A percentile compares a stretch with the other conserved stretches of the same genome.
Conservation (phyloP, 2,329 filamentous ascomycete genomes). For the Alternaria novae-zelandiae region DNA sequence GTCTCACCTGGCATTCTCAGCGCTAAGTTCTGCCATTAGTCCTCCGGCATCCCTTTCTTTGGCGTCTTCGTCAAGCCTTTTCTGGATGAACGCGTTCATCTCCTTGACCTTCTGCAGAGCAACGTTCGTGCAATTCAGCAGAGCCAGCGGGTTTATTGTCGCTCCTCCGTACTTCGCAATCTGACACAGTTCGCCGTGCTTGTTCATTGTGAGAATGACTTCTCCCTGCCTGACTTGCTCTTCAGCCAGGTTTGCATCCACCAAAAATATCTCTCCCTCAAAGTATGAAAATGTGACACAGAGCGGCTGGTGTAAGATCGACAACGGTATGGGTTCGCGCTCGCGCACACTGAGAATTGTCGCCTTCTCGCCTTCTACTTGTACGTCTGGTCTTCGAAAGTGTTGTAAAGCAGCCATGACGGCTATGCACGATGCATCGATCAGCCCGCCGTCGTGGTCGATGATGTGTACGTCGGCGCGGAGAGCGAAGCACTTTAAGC, state of each 20-base stretch:
- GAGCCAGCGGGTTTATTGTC: conserved; percentile 76
- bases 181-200: conserved; percentile 88
- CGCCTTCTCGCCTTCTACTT: conserved; percentile 81
- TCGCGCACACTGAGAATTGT: conserved; percentile 85
- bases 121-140: conserved; percentile 77
- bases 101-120: conserved; percentile 82
- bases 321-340: conserved; percentile 86
- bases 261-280: conserved; percentile 71
- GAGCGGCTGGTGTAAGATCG: conserved; percentile 89
- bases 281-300: conserved; percentile 91
- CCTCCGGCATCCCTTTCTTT: conserved; percentile 80
- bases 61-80: conserved; percentile 76
- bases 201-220: conserved; percentile 84
- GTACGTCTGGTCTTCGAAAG: conserved; percentile 88
- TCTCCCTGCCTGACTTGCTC: conserved; percentile 77
- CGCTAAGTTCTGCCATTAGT: conserved; percentile 77
- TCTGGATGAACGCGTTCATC: conserved; percentile 75
- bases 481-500: conserved; percentile 88
- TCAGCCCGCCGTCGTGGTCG: conserved; percentile 86
- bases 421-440: conserved; percentile 85
- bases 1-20: conserved; percentile 79
- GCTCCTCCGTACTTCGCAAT: conserved; percentile 88
- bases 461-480: conserved; percentile 91
- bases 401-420: conserved; percentile 88
- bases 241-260: conserved; percentile 77